These are phyloP conservation scores for Nigrograna mackinnonii DNA, from an alignment of 2,329 filamentous ascomycete genomes.

Conservation along the genomic window DNA sequence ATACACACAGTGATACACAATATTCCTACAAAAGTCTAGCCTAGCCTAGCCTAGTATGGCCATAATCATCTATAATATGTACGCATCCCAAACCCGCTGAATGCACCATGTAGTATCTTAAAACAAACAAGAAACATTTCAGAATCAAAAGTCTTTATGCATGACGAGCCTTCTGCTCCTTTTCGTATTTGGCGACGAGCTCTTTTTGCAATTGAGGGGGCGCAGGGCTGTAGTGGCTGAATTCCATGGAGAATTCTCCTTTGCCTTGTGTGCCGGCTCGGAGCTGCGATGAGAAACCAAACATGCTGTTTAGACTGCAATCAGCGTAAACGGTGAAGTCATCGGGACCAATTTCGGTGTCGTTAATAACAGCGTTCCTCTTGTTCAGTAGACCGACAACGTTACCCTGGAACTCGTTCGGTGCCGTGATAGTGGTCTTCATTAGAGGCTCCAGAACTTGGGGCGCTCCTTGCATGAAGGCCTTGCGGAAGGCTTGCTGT, in stretches of 20 bases:
- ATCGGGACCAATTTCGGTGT: conserved; percentile 90
- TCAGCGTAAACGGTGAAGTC: conserved; percentile 93
- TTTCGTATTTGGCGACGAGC: conserved; percentile 68
- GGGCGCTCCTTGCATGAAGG: conserved; percentile 79
- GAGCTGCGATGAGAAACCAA: conserved; percentile 90
- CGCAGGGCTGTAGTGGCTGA: conserved; percentile 90
- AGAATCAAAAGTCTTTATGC: conserved; percentile 35
- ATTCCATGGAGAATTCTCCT: conserved; percentile 99
- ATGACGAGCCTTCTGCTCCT: conserved; percentile 66
- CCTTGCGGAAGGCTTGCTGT: conserved; percentile 94
- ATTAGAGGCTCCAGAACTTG: conserved; percentile 93
- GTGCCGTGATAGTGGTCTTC: conserved; percentile 96
- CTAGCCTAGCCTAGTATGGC: too few species aligned
- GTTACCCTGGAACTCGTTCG: conserved; percentile 96
- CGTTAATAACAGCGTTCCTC: conserved; percentile 90
- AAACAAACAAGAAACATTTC: neutral
- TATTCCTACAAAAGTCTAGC: too few species aligned
- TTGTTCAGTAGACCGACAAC: conserved; percentile 96
- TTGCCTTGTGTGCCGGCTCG: conserved; percentile 96
- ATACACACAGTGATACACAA: too few species aligned
- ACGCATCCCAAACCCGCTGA: too few species aligned
- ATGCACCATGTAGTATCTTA: too few species aligned
- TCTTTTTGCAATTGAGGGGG: conserved; percentile 87
- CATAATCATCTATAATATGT: too few species aligned
- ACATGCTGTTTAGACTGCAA: conserved; percentile 95